Evolutionary conservation across 2,329 filamentous ascomycete species (phyloP), one percentile per base, ranked within the genome.

Genomic region (Colletotrichum sansevieriae): DNA sequence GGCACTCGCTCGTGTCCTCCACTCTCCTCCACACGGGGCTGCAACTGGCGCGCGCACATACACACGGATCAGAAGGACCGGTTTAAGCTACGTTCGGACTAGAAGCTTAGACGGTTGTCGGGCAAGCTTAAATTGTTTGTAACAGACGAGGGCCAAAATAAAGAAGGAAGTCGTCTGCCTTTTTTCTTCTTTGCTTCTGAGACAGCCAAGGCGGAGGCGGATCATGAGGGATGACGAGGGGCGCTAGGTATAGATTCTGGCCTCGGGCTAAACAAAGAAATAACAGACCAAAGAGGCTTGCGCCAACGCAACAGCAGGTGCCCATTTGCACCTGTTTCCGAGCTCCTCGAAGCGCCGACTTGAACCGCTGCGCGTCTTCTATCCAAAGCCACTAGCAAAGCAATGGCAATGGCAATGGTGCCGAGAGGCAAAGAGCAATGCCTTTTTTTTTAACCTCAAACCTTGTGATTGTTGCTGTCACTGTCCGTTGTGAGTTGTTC

Each of bases 1-100:
- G 51, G 51, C 49, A 33, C 49, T 52, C 29, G 9, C 33, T 52
- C 49, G 49, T 52, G 49, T 33, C 47, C 44, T 63, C 57, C 49
- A 58, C 65, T 68, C 29, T 68, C 62, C 55, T 65, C 62, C 49
- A 60, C 55, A 56, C 47, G n/a, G 33, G 65, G 47, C 55, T 54
- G 41, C 41, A n/a, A 62, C 39, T 49, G 41, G n/a, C 62, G 43
- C 18, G 55, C 33, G n/a, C 33, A 46, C 39, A 13, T 25, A 29
- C 18, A 35, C 62, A 68, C 65, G 46, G 61, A 65, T 47, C 35
- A 55, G 12, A 12, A 54, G 41, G 60, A 51, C n/a, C n/a, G 49
- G 39, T 18, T 68, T 65, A 60, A 59, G n/a, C 65, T 49, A 25
- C 11, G 11, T 65, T 55, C 29, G 62, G 65, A 15, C 47, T 68